Conservation (phyloP, 441 rosid species). For the Adansonia grandidieri region DNA sequence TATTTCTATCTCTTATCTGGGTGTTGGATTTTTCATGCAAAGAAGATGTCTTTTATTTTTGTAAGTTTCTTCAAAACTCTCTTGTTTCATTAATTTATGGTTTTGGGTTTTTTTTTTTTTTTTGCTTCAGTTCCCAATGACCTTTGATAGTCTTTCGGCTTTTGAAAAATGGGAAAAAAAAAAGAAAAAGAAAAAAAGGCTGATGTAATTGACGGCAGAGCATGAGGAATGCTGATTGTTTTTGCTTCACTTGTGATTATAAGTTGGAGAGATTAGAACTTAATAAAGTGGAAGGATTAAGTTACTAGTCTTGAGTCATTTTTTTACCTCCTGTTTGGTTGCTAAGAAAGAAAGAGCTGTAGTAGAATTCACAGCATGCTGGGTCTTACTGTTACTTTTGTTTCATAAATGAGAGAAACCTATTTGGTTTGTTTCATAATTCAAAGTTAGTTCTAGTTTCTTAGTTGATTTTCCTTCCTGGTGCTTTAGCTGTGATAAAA, state of each 20-base stretch:
- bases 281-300: background rate
- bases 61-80: conserved; percentile 38
- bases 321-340: background rate
- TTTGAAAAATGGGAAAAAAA: background rate
- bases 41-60: conserved; percentile 41
- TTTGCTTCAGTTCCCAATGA: background rate
- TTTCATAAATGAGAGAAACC: background rate
- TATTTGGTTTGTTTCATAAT: background rate
- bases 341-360: background rate
- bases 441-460: background rate
- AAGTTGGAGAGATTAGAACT: conserved; percentile 3
- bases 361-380: background rate
- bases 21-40: conserved; percentile 25
- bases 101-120: background rate
- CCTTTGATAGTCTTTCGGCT: conserved; percentile 9
- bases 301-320: background rate
- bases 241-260: conserved; percentile 1
- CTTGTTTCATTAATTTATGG: background rate
- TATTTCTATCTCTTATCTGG: conserved; percentile 7
- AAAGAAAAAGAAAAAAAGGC: background rate
- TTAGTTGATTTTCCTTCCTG: background rate
- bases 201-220: background rate
- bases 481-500: background rate
- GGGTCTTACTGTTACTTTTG: background rate
- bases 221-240: background rate